Conservation (phyloP, 2,329 filamentous ascomycete genomes). For the Capronia americana region DNA sequence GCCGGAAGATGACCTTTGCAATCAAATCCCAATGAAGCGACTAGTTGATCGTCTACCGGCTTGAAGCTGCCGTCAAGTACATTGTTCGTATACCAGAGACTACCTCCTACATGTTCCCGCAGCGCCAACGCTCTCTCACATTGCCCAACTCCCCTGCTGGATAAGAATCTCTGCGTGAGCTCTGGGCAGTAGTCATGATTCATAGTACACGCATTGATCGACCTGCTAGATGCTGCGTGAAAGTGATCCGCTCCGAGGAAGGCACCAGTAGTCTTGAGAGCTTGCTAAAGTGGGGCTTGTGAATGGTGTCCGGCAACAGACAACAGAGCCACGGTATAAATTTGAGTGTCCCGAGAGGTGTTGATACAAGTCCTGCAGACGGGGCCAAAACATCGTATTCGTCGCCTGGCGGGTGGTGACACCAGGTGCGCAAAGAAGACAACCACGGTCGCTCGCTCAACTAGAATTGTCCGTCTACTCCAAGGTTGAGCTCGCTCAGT, state of each 20-base stretch:
- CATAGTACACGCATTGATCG: background rate
- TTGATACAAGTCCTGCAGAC: background rate
- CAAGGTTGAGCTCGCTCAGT: background rate
- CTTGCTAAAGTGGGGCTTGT: background rate
- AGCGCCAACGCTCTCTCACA: background rate
- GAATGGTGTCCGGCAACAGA: background rate
- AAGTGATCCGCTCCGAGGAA: background rate
- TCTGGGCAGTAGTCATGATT: background rate
- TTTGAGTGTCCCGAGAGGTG: background rate
- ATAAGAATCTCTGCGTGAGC: background rate
- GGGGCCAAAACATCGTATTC: no score
- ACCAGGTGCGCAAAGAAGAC: background rate
- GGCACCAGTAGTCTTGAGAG: background rate
- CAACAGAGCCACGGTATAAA: background rate
- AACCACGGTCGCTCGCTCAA: background rate
- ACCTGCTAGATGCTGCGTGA: background rate
- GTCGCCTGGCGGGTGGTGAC: no score
- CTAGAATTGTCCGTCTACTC: no score
- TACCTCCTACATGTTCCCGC: background rate
- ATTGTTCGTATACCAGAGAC: background rate
- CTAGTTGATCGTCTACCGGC: background rate
- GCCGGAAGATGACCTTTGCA: background rate
- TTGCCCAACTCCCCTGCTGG: background rate
- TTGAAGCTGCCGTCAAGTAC: background rate
- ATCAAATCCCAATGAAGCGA: background rate